Evolutionary conservation across 345 rosid species (phyloP).

Genomic region (Sisymbrium irio): DNA sequence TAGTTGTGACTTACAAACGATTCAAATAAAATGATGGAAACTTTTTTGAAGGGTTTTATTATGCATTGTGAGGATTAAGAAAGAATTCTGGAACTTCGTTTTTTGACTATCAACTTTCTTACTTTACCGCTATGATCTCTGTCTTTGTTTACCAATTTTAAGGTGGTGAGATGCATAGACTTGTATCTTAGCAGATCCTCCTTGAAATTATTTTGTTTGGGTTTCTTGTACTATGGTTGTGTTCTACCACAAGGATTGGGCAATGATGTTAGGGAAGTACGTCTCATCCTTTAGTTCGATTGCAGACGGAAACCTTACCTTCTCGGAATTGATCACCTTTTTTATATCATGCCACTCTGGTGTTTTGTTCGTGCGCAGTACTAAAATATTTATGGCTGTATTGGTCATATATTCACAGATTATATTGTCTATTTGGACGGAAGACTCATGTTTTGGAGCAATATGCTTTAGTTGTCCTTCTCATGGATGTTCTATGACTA

Average conservation of each 20-base stretch:
- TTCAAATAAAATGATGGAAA: conserved; percentile 24
- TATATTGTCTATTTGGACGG: neutral
- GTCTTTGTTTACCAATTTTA: neutral
- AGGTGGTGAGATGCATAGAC: neutral
- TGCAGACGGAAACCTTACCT: neutral
- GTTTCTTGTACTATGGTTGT: neutral
- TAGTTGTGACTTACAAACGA: conserved; percentile 20
- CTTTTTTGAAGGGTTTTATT: neutral
- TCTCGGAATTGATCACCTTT: neutral
- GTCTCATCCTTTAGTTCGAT: neutral
- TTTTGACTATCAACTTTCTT: no score
- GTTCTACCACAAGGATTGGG: neutral
- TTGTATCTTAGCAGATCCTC: neutral
- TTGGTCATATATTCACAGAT: neutral
- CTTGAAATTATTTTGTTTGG: neutral
- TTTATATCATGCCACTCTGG: neutral
- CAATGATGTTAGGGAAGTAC: neutral
- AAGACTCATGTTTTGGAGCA: neutral
- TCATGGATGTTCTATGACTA: conserved; percentile 8
- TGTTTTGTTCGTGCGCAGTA: neutral
- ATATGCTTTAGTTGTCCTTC: no score
- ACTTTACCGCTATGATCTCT: no score
- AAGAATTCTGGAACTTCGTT: neutral
- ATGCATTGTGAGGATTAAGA: neutral
- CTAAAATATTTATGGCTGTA: neutral